These are phyloP conservation scores for Podospora conica DNA, from an alignment of 495 filamentous ascomycete species.

Conservation along the genomic window DNA sequence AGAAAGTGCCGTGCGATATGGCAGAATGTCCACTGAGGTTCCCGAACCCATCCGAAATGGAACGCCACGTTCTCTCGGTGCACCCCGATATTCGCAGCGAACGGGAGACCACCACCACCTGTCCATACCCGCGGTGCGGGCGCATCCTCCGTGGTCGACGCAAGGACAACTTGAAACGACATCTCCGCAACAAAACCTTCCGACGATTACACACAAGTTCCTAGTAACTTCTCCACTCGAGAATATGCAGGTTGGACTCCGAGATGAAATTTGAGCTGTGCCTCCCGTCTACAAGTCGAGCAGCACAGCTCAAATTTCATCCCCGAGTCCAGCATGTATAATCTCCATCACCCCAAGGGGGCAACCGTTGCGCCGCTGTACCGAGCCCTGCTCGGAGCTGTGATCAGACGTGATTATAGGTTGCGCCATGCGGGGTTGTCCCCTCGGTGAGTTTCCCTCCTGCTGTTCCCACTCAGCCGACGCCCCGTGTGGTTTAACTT, in stretches of 20 bases:
- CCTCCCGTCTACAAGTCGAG: too few species aligned
- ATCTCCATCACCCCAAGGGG: neutral
- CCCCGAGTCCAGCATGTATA: neutral
- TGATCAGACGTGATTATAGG: neutral
- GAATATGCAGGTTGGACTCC: neutral
- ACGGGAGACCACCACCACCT: fast-evolving
- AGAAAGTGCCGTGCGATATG: neutral
- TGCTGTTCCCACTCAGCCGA: neutral
- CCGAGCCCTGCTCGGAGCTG: neutral
- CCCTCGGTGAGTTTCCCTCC: neutral
- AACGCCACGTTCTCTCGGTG: neutral
- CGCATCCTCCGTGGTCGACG: too few species aligned
- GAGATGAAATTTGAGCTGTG: neutral
- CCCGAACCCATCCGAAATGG: neutral
- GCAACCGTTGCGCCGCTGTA: neutral
- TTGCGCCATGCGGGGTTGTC: neutral
- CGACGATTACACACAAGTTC: neutral
- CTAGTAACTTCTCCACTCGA: neutral
- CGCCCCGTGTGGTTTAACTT: neutral
- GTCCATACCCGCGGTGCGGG: neutral
- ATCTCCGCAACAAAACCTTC: neutral
- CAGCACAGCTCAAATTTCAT: neutral
- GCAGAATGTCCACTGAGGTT: neutral
- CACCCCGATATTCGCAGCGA: neutral
- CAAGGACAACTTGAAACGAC: neutral